phyloP scores from a whole-genome alignment of 2,329 filamentous ascomycete species.

The Trichoderma sp. region DNA sequence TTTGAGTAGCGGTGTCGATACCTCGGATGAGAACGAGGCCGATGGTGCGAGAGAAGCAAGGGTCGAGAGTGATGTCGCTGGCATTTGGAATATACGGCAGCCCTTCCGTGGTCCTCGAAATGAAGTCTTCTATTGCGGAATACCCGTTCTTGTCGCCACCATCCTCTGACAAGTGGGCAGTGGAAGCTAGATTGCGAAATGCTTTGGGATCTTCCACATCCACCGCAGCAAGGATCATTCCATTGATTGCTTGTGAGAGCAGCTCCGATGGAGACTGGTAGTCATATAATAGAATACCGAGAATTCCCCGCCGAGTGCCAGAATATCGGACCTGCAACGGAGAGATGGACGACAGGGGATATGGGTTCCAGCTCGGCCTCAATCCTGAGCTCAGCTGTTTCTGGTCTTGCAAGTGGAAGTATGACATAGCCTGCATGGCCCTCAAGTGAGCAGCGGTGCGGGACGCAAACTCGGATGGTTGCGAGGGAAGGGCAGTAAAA shows the following conservation, averaged over 20 bases:
- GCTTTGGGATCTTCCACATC: constrained; percentile 54
- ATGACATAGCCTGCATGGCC: constrained; percentile 76
- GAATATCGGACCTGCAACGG: constrained; percentile 64
- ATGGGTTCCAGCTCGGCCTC: constrained; percentile 46
- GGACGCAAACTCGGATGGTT: constrained; percentile 52
- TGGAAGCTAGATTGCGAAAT: constrained; percentile 37
- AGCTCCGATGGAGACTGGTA: constrained; percentile 58
- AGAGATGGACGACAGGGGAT: constrained; percentile 52
- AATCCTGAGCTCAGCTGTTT: constrained; percentile 1
- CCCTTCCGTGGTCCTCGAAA: constrained; percentile 41
- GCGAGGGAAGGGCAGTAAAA: constrained; percentile 57
- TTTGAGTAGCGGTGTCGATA: constrained; percentile 53
- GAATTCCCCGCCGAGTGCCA: constrained; percentile 49
- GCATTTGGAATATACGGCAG: constrained; percentile 62
- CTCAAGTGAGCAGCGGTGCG: constrained; percentile 64
- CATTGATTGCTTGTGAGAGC: constrained; percentile 64
- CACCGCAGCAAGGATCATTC: constrained; percentile 66
- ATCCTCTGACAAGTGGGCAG: constrained; percentile 13
- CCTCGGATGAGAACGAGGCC: constrained; percentile 69
- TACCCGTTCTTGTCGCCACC: constrained; percentile 19
- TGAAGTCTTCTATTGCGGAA: background rate
- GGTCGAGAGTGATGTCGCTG: constrained; percentile 55
- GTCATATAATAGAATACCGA: constrained; percentile 67
- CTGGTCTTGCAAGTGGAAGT: constrained; percentile 57
- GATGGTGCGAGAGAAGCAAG: constrained; percentile 55